phyloP scores from a whole-genome alignment of 1,284 basidiomycete genomes.

The Golubevia sp. region DNA sequence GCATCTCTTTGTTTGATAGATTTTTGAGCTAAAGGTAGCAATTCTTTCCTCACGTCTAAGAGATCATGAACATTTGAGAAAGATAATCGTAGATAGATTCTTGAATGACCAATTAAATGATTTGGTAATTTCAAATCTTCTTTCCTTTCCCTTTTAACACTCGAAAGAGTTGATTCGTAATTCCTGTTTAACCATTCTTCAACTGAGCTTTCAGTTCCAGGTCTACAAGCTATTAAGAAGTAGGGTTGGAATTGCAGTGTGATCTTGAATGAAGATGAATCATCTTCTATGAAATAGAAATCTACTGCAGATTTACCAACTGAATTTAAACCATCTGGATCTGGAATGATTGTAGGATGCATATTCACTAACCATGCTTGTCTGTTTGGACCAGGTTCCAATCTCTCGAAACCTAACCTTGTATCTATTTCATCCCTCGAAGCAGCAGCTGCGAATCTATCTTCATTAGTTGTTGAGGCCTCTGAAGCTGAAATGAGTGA shows the following conservation, averaged over 20 bases:
- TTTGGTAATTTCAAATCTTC: slow-evolving; percentile 60
- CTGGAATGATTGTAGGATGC: slow-evolving; percentile 55
- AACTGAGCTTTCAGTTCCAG: slow-evolving; percentile 49
- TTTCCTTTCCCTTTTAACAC: slow-evolving; percentile 34
- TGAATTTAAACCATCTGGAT: slow-evolving; percentile 28
- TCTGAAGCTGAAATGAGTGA: slow-evolving; percentile 16
- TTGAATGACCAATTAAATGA: slow-evolving; percentile 50
- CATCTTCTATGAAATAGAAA: slow-evolving; percentile 61
- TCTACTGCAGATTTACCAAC: slow-evolving; percentile 54
- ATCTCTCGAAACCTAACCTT: slow-evolving; percentile 47
- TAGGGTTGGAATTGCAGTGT: slow-evolving; percentile 57
- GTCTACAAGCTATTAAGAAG: slow-evolving; percentile 50
- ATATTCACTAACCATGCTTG: slow-evolving; percentile 62
- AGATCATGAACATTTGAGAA: slow-evolving; percentile 59
- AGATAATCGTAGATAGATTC: slow-evolving; percentile 41
- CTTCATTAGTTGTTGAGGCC: slow-evolving; percentile 48
- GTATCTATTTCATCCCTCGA: slow-evolving; percentile 53
- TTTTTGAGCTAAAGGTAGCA: slow-evolving; percentile 53
- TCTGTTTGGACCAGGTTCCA: slow-evolving; percentile 45
- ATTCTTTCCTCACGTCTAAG: slow-evolving; percentile 48
- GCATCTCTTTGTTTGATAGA: slow-evolving; percentile 50
- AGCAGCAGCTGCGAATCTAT: slow-evolving; percentile 46
- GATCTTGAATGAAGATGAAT: slow-evolving; percentile 56
- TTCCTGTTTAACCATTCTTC: slow-evolving; percentile 57
- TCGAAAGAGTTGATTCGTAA: slow-evolving; percentile 46